Base-by-base conservation (phyloP, 176 grass and related monocot genomes). In the Musa schizocarpa region DNA sequence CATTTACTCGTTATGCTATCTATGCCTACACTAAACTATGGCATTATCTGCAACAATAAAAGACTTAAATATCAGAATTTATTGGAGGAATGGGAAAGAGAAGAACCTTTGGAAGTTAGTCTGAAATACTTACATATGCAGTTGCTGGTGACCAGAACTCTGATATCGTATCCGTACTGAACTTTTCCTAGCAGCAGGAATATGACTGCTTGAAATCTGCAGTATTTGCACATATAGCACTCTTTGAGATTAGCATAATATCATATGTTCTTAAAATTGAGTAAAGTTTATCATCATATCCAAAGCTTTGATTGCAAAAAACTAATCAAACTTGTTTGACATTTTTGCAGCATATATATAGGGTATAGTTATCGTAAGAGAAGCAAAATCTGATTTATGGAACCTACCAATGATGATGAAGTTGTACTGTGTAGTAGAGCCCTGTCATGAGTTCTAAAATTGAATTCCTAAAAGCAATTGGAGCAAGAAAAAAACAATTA, bases 361-460 rank as follows among this genome's bases (percentile, higher is more conserved):
- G n/a, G 1, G 34, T 1, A 17, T 74, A 27, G 24, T 55, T 29
- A 21, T 22, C 53, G 0, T 57, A 27, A 74, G 11, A 55, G 1
- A 2, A 55, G 52, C 52, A 57, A 56, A 74, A 9, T 14, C 2
- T 16, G 13, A 74, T 16, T 17, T 9, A 53, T 8, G 50, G 10
- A 13, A 57, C 72, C 21, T 56, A 74, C 72, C 72, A 11, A 27
- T 10, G 72, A 74, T 4, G 71, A 55, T 74, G 72, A 9, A 13
- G 20, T 12, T 27, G 52, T 56, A 22, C 13, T 27, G 13, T 74
- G 53, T 26, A 16, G 22, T 29, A 27, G 21, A 74, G 72, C 72
- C 22, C 72, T 74, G 4, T 74, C 53, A 26, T 56, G 53, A 56
- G 72, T 74, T 19, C 52, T 74, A 17, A 74, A 56, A 74, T 56